A percentile compares a stretch with the other conserved stretches of the same genome.
Conservation (phyloP, 805 yeast species). For the Maudiozyma serrabonitensis region DNA sequence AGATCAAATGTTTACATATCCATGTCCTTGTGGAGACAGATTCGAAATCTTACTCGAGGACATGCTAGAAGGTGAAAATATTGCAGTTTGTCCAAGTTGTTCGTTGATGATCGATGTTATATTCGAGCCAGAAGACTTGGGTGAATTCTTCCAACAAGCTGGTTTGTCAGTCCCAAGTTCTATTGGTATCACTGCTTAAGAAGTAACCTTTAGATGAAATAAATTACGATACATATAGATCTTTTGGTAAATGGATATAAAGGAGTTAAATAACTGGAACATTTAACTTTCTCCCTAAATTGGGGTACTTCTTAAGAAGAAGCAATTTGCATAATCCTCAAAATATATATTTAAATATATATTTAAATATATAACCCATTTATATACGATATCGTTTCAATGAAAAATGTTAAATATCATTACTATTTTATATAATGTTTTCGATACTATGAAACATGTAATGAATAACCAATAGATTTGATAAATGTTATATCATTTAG, state of each 20-base stretch:
- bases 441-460: too few relatives aligned
- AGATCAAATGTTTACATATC: constrained; percentile 79
- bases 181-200: neutral
- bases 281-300: too few relatives aligned
- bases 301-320: too few relatives aligned
- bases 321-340: too few relatives aligned
- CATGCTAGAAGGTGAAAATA: constrained; percentile 79
- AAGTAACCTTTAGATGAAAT: neutral
- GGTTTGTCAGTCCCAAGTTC: constrained; percentile 20
- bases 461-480: too few relatives aligned
- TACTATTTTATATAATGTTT: too few relatives aligned
- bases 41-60: constrained; percentile 83
- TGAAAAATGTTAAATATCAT: too few relatives aligned
- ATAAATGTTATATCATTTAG: too few relatives aligned
- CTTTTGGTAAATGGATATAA: neutral
- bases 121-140: constrained; percentile 53
- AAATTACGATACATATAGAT: neutral
- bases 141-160: constrained; percentile 33
- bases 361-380: too few relatives aligned
- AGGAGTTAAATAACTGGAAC: too few relatives aligned
- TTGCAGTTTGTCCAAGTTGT: constrained; percentile 95
- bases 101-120: constrained; percentile 87
- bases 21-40: constrained; percentile 96
- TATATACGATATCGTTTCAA: too few relatives aligned
- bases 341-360: too few relatives aligned